Evolutionary conservation across 495 filamentous ascomycete genomes (phyloP), one percentile per base, ranked within the genome.

Genomic region (Penicillium antarcticum): DNA sequence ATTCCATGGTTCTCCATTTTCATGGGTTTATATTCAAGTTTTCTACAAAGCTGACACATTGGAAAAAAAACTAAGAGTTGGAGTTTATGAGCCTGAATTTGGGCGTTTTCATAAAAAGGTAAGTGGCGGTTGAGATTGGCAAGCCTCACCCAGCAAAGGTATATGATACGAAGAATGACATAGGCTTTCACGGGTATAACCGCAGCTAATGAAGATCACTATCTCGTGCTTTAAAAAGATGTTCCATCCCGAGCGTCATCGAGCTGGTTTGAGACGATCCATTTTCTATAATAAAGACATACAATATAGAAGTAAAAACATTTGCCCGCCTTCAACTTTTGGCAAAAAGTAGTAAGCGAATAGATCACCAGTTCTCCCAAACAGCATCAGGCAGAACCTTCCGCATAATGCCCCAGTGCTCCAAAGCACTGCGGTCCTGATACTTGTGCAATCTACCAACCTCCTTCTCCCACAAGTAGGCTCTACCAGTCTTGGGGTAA

Each of bases 331-430:
- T 12, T 24, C 44, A 4, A 24, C 36, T 36, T 46, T 35, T 36
- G 10, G 2, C 24, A 14, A 16, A 32, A 40, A 4, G 12, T 7
- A 12, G n/a, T 23, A 12, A 24, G 10, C 19, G 3, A 42, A 19
- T 10, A 21, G 2, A 37, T 82, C 70, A 97, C 89, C 91, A 97
- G 47, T 81, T 80, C 76, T 95, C 86, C 94, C 94, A 98, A 5
- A 97, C 84, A 17, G 66, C 64, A 48, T 71, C 77, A 11, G 92
- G 91, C 45, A 97, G 45, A 5, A 96, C 92, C 5, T 71, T 84
- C 64, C 94, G 80, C 87, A 97, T 98, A 33, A 98, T 84, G 17
- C 71, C 68, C 94, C 94, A 98, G 71, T 98, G 94, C 35, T 86
- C 85, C 29, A 87, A 53, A 4, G 92, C 92, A 52, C 84, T 87